These are phyloP conservation scores for Nicotiana noctiflora DNA, from an alignment of 257 asterid genomes.

Conservation along the genomic window DNA sequence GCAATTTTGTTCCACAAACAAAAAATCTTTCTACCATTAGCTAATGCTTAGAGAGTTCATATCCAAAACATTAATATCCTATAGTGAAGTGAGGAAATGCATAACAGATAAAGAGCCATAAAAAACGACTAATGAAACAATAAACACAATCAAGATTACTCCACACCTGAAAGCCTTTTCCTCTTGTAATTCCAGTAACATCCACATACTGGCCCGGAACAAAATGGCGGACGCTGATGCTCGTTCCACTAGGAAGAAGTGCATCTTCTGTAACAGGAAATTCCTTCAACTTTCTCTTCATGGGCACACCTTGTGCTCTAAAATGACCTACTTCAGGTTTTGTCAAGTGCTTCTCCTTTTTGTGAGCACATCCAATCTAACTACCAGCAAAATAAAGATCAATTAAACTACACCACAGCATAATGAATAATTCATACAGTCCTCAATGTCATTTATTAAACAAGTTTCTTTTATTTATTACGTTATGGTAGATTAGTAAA, in stretches of 20 bases:
- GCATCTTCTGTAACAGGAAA: conserved; percentile 93
- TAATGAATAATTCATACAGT: background rate
- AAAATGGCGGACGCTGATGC: conserved; percentile 79
- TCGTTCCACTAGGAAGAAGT: conserved; percentile 80
- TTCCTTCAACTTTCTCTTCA: conserved; percentile 89
- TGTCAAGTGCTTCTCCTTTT: conserved; percentile 84
- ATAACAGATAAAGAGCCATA: background rate
- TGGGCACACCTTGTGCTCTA: conserved; percentile 94
- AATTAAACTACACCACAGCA: conserved; percentile 1
- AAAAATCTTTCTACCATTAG: background rate
- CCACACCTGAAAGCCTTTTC: conserved; percentile 91
- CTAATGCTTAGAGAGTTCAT: background rate
- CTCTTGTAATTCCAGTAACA: conserved; percentile 77
- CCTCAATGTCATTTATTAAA: background rate
- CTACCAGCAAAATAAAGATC: conserved; percentile 25
- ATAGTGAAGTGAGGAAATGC: background rate
- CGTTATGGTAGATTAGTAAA: background rate
- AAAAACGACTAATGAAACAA: background rate
- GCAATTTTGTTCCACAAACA: background rate
- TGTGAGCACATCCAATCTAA: conserved; percentile 90
- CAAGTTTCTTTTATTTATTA: background rate
- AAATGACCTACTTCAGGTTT: conserved; percentile 90
- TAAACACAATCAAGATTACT: background rate
- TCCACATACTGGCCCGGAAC: conserved; percentile 92
- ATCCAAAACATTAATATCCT: background rate